Base-by-base conservation (phyloP, 495 filamentous ascomycete genomes). In the Xylaria telfairii region DNA sequence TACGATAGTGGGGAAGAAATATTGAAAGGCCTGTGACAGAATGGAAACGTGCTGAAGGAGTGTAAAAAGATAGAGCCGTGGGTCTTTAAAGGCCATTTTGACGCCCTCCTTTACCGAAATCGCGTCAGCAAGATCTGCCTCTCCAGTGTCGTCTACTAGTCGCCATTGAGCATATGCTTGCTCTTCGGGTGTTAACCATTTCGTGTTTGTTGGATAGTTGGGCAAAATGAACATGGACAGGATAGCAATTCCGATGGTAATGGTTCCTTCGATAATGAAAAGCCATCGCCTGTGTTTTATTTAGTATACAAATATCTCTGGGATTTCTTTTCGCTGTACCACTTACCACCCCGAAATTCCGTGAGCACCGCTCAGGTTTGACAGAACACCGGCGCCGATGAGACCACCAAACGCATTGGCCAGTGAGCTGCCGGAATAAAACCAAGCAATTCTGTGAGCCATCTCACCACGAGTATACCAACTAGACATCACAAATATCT, bases 371-470 rank as follows among this genome's bases (percentile, higher is more conserved):
- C 79, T 81, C 59, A 82, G 61, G 49, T 81, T 82, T 8, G 74
- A 78, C 28, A 86, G 71, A 4, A 85, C 80, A 0, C 84, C 87
- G 0, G 87, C 88, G 0, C 84, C 88, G 19, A 91, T 83, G 10
- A 91, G 78, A 1, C 87, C 87, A 13, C 87, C 87, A 73, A 90
- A 88, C 57, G 85, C 84, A 70, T 88, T 88, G 41, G 88, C 86
- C 1, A 90, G 70, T 0, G 85, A 83, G 68, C 83, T 86, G 10
- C 87, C 87, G 1, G 85, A 82, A 72, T 90, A 90, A 69, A 90
- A 87, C 77, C 84, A 87, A n/a, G 87, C 85, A 72, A 90, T 83
- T 41, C 83, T 77, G 26, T 78, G 74, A 9, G 83, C 81, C 41
- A 87, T 76, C 71, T 87, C 86, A 2, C 74, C 69, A n/a, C 83